Evolutionary conservation across 768 basidiomycete species (phyloP), one percentile per base, ranked within the genome.

Genomic region (Serendipita sp.): DNA sequence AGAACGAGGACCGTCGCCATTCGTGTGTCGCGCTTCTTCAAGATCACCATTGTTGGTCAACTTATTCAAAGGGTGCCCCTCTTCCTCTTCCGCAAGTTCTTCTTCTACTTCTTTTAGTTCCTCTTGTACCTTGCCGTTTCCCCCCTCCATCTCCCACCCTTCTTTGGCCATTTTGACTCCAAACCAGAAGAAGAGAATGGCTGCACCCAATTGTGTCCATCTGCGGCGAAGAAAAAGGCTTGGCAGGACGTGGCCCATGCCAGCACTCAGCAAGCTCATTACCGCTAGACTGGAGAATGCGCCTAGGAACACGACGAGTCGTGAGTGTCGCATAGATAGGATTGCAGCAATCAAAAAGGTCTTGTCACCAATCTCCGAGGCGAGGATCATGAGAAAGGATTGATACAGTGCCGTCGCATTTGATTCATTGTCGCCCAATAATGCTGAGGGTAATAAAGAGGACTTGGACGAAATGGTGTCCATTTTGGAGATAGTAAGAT

Each of bases 51-150:
- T 18, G 13, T 18, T 18, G 11, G 11, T 46, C 13, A 46, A 13
- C 18, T 13, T 13, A 46, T 18, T 13, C 18, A 46, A 46, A 13
- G 10, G 53, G 15, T 34, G 11, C 10, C 73, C 28, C 65, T 60
- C 82, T 38, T 85, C 86, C 67, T 92, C 89, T 2, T 83, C 89
- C 69, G 92, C 86, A 63, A 98, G 88, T 75, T 99, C 95, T 72
- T 94, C 92, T 75, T 88, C 86, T n/a, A 90, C 88, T 76, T 99
- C 94, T 64, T 83, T 81, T 87, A 97, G 90, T 75, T 98, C 96
- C 73, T 97, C 94, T 70, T 85, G 75, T 15, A 96, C 87, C 75
- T 92, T 92, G 66, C 83, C 86, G 63, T 76, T 85, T 3, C 89
- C 92, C 0, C 77, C 76, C 64, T 82, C 78, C 91, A 98, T 97